A percentile compares a stretch with the other conserved stretches of the same genome.
Conservation (phyloP, 768 basidiomycete genomes). For the Suillus variegatus region DNA sequence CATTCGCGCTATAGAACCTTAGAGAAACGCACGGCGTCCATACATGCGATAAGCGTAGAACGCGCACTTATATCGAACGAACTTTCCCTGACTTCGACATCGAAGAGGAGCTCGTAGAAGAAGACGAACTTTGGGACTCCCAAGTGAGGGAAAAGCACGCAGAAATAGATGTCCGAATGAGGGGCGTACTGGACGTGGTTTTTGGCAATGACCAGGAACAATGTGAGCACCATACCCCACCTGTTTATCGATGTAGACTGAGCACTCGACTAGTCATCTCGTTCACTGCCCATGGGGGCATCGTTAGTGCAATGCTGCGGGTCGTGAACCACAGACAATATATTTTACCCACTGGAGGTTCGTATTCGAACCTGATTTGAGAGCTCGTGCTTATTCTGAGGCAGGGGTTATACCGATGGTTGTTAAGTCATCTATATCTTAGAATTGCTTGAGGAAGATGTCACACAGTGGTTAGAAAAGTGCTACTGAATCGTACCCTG, state of each 20-base stretch:
- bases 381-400: conserved; percentile 4
- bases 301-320: conserved; percentile 56
- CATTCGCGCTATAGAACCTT: conserved; percentile 46
- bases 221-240: conserved; percentile 40
- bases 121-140: conserved; percentile 61
- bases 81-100: conserved; percentile 54
- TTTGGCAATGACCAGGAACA: conserved; percentile 46
- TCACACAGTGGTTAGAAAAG: background rate
- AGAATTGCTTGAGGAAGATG: background rate
- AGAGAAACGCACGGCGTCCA: conserved; percentile 69
- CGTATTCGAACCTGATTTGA: conserved; percentile 17
- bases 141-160: conserved; percentile 53
- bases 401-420: conserved; percentile 29
- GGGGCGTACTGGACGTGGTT: conserved; percentile 52
- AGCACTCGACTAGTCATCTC: conserved; percentile 50
- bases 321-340: conserved; percentile 47
- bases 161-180: conserved; percentile 50
- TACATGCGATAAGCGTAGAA: conserved; percentile 67
- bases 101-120: conserved; percentile 60
- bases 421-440: conserved; percentile 15
- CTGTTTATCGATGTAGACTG: background rate
- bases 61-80: conserved; percentile 45
- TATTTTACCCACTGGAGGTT: conserved; percentile 64
- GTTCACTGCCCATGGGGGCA: conserved; percentile 65
- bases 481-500: background rate